Evolutionary conservation across 2,329 filamentous ascomycete species (phyloP).

Genomic region (Colletotrichum sp.): DNA sequence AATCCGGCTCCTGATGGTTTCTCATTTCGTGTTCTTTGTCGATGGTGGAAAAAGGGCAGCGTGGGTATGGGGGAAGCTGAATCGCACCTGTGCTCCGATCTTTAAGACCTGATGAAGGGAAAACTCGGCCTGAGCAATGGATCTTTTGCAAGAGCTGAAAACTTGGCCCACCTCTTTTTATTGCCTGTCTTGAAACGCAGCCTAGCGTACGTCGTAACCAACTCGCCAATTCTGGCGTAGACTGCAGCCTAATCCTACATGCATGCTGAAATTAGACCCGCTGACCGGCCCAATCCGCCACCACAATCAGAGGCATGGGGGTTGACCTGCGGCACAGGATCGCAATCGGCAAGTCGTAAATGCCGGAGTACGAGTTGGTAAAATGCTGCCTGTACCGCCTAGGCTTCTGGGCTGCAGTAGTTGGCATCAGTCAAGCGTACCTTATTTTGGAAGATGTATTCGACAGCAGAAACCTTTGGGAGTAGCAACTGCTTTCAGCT

Average conservation of each 20-base stretch:
- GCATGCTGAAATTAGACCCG: background rate
- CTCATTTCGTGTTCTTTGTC: background rate
- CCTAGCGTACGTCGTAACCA: background rate
- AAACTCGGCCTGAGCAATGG: background rate
- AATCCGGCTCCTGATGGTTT: background rate
- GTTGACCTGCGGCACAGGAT: background rate
- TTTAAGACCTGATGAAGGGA: background rate
- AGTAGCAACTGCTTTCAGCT: no score
- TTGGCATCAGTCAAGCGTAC: background rate
- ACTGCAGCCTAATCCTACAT: background rate
- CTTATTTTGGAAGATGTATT: background rate
- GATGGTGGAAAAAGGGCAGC: fast-evolving
- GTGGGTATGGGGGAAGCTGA: background rate
- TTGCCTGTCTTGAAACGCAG: background rate
- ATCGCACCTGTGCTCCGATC: fast-evolving
- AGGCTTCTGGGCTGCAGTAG: background rate
- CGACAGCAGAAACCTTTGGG: background rate
- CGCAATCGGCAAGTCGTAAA: background rate
- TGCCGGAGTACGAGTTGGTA: background rate
- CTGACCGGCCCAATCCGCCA: background rate
- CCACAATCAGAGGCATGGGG: background rate
- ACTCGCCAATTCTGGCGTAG: background rate
- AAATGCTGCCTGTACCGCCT: background rate
- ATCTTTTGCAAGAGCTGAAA: background rate
- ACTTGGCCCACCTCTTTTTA: background rate